phyloP scores from a whole-genome alignment of 1,284 basidiomycete genomes.

The Apiotrichum veenhuisii region DNA sequence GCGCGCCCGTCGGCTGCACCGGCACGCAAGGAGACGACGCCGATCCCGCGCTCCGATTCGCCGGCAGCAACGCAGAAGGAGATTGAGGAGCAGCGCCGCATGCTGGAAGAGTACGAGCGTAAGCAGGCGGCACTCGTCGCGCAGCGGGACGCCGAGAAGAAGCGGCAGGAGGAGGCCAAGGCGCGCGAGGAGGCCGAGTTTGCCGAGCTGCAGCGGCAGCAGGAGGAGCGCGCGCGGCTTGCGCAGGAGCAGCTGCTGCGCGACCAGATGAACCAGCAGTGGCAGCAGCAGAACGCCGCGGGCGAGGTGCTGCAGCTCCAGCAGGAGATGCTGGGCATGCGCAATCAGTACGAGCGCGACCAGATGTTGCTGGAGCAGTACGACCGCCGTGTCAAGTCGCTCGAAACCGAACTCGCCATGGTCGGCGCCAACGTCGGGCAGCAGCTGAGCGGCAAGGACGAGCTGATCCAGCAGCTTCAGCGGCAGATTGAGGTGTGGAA shows the following conservation, averaged over 20 bases:
- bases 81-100: conserved; percentile 86
- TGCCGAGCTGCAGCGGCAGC: conserved; percentile 57
- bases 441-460: conserved; percentile 89
- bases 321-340: conserved; percentile 84
- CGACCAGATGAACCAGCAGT: conserved; percentile 65
- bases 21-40: conserved; percentile 50
- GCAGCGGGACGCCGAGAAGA: conserved; percentile 78
- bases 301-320: conserved; percentile 66
- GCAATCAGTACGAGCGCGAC: conserved; percentile 96
- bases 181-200: conserved; percentile 82
- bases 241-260: conserved; percentile 85
- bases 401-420: conserved; percentile 84
- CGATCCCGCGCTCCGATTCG: conserved; percentile 54
- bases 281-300: conserved; percentile 55
- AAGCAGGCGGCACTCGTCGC: conserved; percentile 80
- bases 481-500: conserved; percentile 96
- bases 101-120: conserved; percentile 95
- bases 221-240: conserved; percentile 79
- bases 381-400: conserved; percentile 90
- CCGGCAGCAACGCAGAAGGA: conserved; percentile 71
- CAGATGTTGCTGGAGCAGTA: conserved; percentile 98
- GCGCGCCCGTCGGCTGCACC: conserved; percentile 64
- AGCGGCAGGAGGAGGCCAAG: conserved; percentile 69
- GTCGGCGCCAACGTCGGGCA: conserved; percentile 76
- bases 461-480: conserved; percentile 91